Base-by-base conservation (phyloP, 768 basidiomycete genomes). In the Daedaleopsis nitida region DNA sequence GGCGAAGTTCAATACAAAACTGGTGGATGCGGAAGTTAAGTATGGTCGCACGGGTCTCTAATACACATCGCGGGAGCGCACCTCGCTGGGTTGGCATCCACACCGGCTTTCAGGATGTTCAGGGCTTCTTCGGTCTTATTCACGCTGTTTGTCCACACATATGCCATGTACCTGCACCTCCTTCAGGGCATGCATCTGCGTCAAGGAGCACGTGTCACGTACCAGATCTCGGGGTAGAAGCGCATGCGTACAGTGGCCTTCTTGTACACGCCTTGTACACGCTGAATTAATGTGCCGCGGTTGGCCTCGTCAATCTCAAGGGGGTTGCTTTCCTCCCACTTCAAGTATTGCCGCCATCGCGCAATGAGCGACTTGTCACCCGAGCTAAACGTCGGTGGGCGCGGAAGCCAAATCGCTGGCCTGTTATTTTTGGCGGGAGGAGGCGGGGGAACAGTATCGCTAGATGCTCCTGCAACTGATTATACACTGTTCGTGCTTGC, bases 141-240 rank as follows among this genome's bases (percentile, higher is more conserved):
- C 42, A 89, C 77, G 52, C 82, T 83, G 57, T 80, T 78, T n/a
- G 87, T 88, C 86, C 92, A 96, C 23, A 81, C 84, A 67, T 90
- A 93, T 5, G 94, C 92, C 86, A 96, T 92, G 72, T 90, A 95
- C 92, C 94, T 96, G 65, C n/a, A 27, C 23, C 21, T 32, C 52
- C 34, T 19, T 43, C 11, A 34, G 34, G 16, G 13, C 2, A 51
- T 11, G n/a, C 12, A 3, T 19, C 53, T 17, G 14, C 9, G 9
- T n/a, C 23, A 53, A 59, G 39, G 50, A 48, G 16, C n/a, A 3
- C 37, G 37, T 23, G 23, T 37, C 48, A 70, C 81, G 51, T 65
- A 94, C 97, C 96, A 98, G 58, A 98, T 88, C 74, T 99, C 97
- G 4, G 92, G 87, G 73, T 91, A 97, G 76, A 92, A 98, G 45